These are phyloP conservation scores for Lichenothelia convexa DNA, from an alignment of 495 filamentous ascomycete species.

Conservation along the genomic window DNA sequence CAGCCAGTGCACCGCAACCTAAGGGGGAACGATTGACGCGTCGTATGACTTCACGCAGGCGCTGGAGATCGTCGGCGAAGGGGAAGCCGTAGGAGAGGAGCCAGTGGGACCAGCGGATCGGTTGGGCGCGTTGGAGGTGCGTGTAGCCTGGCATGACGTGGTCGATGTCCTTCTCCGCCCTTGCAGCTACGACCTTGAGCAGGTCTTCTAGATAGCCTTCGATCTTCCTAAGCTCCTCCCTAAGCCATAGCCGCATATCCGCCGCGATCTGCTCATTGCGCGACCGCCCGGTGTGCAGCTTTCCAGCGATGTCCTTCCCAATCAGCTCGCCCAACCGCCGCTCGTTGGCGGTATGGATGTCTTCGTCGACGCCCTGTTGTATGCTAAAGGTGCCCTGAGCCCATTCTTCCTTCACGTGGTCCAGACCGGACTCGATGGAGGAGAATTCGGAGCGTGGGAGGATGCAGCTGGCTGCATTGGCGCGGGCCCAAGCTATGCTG, in stretches of 20 bases:
- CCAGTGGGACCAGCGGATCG: slow-evolving; percentile 79
- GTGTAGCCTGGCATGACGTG: slow-evolving; percentile 56
- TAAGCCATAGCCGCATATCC: slow-evolving; percentile 85
- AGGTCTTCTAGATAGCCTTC: slow-evolving; percentile 51
- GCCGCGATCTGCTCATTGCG: slow-evolving; percentile 89
- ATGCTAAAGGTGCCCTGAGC: slow-evolving; percentile 37
- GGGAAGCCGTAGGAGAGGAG: slow-evolving; percentile 59
- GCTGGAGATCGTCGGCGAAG: slow-evolving; percentile 62
- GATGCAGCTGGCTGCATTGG: slow-evolving; percentile 60
- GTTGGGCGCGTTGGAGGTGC: slow-evolving; percentile 82
- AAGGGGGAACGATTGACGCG: slow-evolving; percentile 66
- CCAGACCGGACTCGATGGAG: slow-evolving; percentile 57
- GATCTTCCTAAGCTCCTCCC: slow-evolving; percentile 55
- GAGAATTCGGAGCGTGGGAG: slow-evolving; percentile 57
- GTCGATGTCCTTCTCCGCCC: slow-evolving; percentile 65
- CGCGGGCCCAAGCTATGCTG: slow-evolving; percentile 73
- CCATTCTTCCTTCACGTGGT: slow-evolving; percentile 63
- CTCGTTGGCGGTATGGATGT: slow-evolving; percentile 91
- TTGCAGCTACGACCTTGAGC: slow-evolving; percentile 48
- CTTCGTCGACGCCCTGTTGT: slow-evolving; percentile 45
- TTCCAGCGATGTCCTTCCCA: slow-evolving; percentile 69
- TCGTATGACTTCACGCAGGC: slow-evolving; percentile 53
- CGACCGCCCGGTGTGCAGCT: slow-evolving; percentile 82
- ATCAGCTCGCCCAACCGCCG: slow-evolving; percentile 77
- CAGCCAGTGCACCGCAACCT: slow-evolving; percentile 75